These are phyloP conservation scores for Naegleria lovaniensis DNA, from an alignment of 208 protist genomes.

Conservation along the genomic window DNA sequence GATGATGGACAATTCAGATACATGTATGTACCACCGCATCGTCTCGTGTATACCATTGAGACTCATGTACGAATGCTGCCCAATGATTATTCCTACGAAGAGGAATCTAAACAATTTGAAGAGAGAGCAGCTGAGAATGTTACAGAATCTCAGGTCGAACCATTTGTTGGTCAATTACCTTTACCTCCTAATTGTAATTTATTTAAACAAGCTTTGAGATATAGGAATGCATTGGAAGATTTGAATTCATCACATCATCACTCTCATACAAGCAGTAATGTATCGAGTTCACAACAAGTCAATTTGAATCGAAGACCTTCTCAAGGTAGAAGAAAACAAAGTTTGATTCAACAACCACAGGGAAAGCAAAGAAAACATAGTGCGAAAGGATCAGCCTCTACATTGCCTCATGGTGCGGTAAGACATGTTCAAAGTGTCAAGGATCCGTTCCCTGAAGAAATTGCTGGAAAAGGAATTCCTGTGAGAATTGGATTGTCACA, in stretches of 20 bases:
- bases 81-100: neutral
- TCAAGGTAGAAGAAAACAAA: neutral
- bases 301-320: neutral
- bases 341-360: neutral
- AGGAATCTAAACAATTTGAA: neutral
- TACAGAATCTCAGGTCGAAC: neutral
- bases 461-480: neutral
- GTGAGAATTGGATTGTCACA: neutral
- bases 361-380: neutral
- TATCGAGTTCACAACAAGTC: neutral
- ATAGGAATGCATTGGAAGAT: neutral
- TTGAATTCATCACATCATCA: neutral
- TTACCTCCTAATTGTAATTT: conserved; percentile 27
- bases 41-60: neutral
- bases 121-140: neutral
- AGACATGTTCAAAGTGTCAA: neutral
- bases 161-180: neutral
- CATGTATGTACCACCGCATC: neutral
- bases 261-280: neutral
- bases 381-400: neutral
- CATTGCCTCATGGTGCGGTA: neutral
- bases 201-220: neutral
- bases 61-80: neutral
- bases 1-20: neutral
- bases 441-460: neutral